These are phyloP conservation scores for Phylloboletellus chloephorus DNA, from an alignment of 1,284 basidiomycete genomes.

Conservation along the genomic window DNA sequence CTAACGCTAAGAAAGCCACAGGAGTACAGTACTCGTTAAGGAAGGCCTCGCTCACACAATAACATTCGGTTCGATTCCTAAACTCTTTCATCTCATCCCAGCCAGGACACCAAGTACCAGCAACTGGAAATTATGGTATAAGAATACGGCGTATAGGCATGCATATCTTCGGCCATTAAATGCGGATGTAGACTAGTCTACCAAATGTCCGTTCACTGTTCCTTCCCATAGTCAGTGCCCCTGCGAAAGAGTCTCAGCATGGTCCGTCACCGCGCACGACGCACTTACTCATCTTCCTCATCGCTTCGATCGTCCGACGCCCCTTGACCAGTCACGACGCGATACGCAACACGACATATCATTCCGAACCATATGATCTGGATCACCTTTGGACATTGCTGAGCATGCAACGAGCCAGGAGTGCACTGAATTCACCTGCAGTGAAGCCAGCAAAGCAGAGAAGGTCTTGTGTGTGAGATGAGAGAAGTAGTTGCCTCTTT, in stretches of 20 bases:
- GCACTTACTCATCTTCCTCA: constrained; percentile 58
- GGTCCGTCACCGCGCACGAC: not conserved
- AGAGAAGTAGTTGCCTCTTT: constrained; percentile 54
- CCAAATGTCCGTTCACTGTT: constrained; percentile 21
- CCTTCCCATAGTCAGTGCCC: constrained; percentile 19
- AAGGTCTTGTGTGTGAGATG: constrained; percentile 46
- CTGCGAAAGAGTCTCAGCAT: constrained; percentile 14
- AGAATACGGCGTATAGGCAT: constrained; percentile 22
- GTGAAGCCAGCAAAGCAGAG: constrained; percentile 47
- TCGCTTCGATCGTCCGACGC: constrained; percentile 87
- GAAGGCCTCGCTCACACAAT: too few relatives aligned
- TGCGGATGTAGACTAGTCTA: constrained; percentile 24
- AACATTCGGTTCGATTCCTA: too few relatives aligned
- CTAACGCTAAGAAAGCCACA: constrained; percentile 8
- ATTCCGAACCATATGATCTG: constrained; percentile 83
- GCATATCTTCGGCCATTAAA: constrained; percentile 27
- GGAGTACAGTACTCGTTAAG: constrained; percentile 15
- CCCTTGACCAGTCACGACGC: constrained; percentile 70
- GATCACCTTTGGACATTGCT: constrained; percentile 45
- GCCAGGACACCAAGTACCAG: constrained; percentile 2
- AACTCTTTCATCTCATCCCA: too few relatives aligned
- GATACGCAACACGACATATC: constrained; percentile 78
- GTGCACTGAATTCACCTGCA: constrained; percentile 49
- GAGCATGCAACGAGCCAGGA: constrained; percentile 9
- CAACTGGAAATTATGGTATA: constrained; percentile 26